These are phyloP conservation scores for Agaricus sinodeliciosus DNA, from an alignment of 768 basidiomycete genomes.

Conservation along the genomic window DNA sequence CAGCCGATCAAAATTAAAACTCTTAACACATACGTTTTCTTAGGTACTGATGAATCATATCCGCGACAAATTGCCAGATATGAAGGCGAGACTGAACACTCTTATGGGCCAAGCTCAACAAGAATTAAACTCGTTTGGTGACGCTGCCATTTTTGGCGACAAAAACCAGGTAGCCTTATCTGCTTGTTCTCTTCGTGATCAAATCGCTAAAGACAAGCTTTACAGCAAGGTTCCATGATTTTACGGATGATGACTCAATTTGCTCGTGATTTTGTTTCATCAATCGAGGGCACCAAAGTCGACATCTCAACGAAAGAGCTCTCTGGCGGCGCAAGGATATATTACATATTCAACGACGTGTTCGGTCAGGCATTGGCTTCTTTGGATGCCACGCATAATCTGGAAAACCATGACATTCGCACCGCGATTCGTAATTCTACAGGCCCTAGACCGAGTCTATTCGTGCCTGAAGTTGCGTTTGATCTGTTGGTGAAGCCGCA, in stretches of 20 bases:
- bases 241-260: constrained; percentile 98
- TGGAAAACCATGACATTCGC: constrained; percentile 92
- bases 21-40: not conserved
- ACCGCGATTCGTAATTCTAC: constrained; percentile 99
- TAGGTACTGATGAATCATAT: constrained; percentile 96
- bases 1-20: not conserved
- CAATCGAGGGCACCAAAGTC: constrained; percentile 94
- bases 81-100: constrained; percentile 98
- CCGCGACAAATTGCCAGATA: constrained; percentile 96
- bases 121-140: constrained; percentile 94
- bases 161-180: constrained; percentile 70
- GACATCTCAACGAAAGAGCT: constrained; percentile 98
- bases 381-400: constrained; percentile 86
- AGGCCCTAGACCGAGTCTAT: constrained; percentile 91
- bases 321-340: constrained; percentile 95
- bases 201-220: constrained; percentile 10
- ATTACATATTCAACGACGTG: constrained; percentile 99
- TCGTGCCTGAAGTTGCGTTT: constrained; percentile 96
- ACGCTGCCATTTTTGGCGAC: constrained; percentile 87
- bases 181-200: not conserved
- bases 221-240: constrained; percentile 79
- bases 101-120: constrained; percentile 99
- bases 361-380: constrained; percentile 88
- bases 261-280: constrained; percentile 92
- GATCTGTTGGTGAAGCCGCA: constrained; percentile 97